Conservation (phyloP, 164 flowering plant species). For the Tetrastigma voinierianum region DNA sequence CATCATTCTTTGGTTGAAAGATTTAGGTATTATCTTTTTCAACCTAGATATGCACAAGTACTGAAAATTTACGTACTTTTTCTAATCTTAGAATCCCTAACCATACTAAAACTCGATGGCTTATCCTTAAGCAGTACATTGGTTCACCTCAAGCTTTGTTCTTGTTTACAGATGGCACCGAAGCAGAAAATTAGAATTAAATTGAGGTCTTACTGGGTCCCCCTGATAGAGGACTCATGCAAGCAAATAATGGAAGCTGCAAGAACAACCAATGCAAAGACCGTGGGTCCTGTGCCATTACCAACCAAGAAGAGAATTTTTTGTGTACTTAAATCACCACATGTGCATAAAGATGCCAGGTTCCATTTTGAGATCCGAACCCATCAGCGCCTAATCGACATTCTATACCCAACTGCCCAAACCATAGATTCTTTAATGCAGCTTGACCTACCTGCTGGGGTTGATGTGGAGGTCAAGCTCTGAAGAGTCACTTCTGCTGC, state of each 20-base stretch:
- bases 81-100: too few relatives aligned
- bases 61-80: too few relatives aligned
- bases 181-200: conserved; percentile 95
- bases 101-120: too few relatives aligned
- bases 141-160: background rate
- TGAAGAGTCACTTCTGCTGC: conserved; percentile 24
- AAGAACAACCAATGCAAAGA: conserved; percentile 83
- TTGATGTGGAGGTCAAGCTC: conserved; percentile 94
- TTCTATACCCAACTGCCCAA: conserved; percentile 90
- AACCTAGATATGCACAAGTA: too few relatives aligned
- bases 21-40: too few relatives aligned
- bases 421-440: conserved; percentile 95
- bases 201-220: conserved; percentile 87
- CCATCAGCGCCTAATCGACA: conserved; percentile 91
- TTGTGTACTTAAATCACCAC: conserved; percentile 95
- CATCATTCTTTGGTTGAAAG: too few relatives aligned
- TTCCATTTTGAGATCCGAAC: conserved; percentile 94
- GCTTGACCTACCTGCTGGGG: conserved; percentile 96
- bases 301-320: conserved; percentile 85
- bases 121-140: too few relatives aligned
- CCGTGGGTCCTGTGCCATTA: conserved; percentile 92
- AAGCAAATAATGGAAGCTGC: conserved; percentile 97
- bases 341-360: conserved; percentile 96
- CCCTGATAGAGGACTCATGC: conserved; percentile 89
- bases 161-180: conserved; percentile 62